Evolutionary conservation across 83 land plant genomes (phyloP), one percentile per base, ranked within the genome.

Genomic region (Larix sibirica): DNA sequence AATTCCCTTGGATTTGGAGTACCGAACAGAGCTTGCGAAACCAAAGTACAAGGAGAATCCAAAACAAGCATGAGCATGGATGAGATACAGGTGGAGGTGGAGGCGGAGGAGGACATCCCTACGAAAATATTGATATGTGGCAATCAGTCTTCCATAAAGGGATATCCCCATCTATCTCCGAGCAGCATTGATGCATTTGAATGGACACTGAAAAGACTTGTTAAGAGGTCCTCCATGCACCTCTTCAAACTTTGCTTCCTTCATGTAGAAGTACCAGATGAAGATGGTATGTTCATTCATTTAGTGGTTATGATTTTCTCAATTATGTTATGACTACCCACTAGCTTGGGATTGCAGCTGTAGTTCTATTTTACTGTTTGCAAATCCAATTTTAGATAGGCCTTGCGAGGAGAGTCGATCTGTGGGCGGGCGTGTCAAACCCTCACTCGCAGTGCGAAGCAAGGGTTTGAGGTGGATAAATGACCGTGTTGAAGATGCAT

Each of bases 201-300:
- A 3, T 94, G 96, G 96, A 86, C 88, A 4, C 79, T 94, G 17
- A 20, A 65, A 78, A 94, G 92, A 87, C 84, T 94, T 70, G 85
- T 94, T 77, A 89, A 87, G 47, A 77, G 84, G 54, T 88, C 89
- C 80, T 36, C 83, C 79, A 47, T 6, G 7, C 20, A 77, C 18
- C 90, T 84, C 23, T 94, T 88, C 88, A 84, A 86, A 73, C 87
- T 94, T 74, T 87, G 89, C 71, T 84, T 92, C 71, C 87, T 94
- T 60, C 94, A 94, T 44, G 92, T 90, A 73, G 92, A 90, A 78
- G 89, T 92, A 50, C 91, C 90, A 24, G 94, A 90, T 78, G 94
- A 92, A 87, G 94, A 94, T 77, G 92, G 96, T 91, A 79, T 62
- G 79, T 70, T 12, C 13, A 13, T 54, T 54, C 58, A 54, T 54